phyloP scores from a whole-genome alignment of 805 yeast species.

The Saturnispora besseyi region DNA sequence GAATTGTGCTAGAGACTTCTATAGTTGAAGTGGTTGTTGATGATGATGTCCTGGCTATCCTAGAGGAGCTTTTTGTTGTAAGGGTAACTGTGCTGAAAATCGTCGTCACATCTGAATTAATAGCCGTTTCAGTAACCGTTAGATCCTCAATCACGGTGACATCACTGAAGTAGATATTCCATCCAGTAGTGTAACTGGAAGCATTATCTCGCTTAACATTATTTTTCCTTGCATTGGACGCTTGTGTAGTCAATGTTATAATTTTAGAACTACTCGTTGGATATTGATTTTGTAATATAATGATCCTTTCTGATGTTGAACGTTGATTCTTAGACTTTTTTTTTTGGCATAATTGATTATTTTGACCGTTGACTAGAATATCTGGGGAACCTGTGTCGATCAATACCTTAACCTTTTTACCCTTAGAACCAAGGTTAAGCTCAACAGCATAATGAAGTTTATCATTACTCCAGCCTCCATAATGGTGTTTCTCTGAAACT shows the following conservation, averaged over 20 bases:
- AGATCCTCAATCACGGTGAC: slow-evolving; percentile 7
- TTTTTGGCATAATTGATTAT: slow-evolving; percentile 6
- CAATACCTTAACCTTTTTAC: slow-evolving; percentile 41
- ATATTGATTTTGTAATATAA: neutral
- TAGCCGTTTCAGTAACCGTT: neutral
- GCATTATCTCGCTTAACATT: slow-evolving; percentile 4
- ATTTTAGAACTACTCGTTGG: neutral
- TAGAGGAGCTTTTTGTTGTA: neutral
- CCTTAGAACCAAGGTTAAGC: slow-evolving; percentile 43
- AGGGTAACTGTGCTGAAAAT: neutral
- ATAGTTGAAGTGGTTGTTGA: too few species aligned
- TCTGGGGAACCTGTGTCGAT: slow-evolving; percentile 65
- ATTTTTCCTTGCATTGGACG: neutral
- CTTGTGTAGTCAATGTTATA: neutral
- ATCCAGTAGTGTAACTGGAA: slow-evolving; percentile 8
- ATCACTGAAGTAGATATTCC: slow-evolving; percentile 10
- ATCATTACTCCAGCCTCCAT: slow-evolving; percentile 15
- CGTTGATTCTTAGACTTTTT: neutral
- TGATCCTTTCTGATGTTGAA: neutral
- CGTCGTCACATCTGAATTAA: neutral
- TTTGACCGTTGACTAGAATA: slow-evolving; percentile 42
- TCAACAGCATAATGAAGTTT: slow-evolving; percentile 34
- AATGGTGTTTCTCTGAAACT: neutral
- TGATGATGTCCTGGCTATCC: too few species aligned
- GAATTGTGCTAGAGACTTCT: too few species aligned